Evolutionary conservation across 768 basidiomycete genomes (phyloP).

Genomic region (Tulasnella sp.): DNA sequence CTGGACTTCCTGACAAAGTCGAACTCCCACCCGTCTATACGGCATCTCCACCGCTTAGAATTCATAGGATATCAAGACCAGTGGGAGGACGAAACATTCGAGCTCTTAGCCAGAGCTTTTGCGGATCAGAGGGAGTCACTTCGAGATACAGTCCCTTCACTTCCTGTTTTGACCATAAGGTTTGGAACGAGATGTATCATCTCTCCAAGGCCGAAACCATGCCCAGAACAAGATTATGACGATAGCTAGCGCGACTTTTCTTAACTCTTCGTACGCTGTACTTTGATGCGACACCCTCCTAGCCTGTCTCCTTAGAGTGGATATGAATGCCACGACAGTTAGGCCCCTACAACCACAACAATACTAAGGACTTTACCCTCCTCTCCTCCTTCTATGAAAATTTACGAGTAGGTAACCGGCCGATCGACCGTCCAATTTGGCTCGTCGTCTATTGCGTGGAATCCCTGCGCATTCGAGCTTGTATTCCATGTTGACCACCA

Average conservation of each 20-base stretch:
- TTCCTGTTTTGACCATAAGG: neutral
- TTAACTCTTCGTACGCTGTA: neutral
- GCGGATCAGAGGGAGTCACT: too few species aligned
- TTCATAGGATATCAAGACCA: too few species aligned
- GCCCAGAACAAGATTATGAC: neutral
- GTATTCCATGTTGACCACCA: too few species aligned
- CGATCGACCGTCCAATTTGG: too few species aligned
- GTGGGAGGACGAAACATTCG: too few species aligned
- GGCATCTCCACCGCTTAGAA: neutral
- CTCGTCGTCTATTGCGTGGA: too few species aligned
- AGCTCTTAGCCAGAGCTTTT: neutral
- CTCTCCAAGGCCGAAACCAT: neutral
- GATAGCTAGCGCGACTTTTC: neutral
- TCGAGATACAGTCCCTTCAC: neutral
- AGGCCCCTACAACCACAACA: too few species aligned
- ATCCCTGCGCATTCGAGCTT: too few species aligned
- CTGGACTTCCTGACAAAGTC: neutral
- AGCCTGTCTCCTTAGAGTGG: neutral
- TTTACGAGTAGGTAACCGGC: too few species aligned
- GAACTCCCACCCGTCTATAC: neutral
- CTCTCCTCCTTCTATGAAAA: too few species aligned
- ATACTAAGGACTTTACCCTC: too few species aligned
- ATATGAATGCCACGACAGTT: too few species aligned
- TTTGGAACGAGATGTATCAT: neutral
- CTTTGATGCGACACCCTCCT: neutral